Percentiles rank a stretch among this genome's conserved stretches.
Evolutionary conservation across 495 filamentous ascomycete genomes (phyloP).

Genomic region (Amorphotheca resinae): DNA sequence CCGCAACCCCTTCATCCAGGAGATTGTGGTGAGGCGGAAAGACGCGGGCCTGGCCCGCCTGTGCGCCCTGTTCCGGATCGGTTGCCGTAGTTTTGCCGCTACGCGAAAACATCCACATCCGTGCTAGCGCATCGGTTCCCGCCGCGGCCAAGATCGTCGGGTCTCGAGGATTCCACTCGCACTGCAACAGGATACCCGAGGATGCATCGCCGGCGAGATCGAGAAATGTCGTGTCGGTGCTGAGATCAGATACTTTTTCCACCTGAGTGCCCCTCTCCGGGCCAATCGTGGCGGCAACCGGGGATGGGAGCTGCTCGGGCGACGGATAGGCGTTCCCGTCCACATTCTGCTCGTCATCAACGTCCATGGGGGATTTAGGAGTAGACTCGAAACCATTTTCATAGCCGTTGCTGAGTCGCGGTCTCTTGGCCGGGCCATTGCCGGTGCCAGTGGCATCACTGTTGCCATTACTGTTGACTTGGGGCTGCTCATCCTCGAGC

Average conservation of each 20-base stretch:
- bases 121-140: constrained; percentile 65
- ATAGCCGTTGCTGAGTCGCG: constrained; percentile 46
- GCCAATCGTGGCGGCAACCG: constrained; percentile 45
- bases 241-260: constrained; percentile 51
- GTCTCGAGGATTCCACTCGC: constrained; percentile 67
- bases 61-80: neutral
- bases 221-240: constrained; percentile 52
- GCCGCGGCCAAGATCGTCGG: constrained; percentile 60
- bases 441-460: too few species aligned
- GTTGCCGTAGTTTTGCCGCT: constrained; percentile 18
- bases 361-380: constrained; percentile 39
- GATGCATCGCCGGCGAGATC: constrained; percentile 44
- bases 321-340: constrained; percentile 43
- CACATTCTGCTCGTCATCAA: constrained; percentile 36
- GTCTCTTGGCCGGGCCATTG: constrained; percentile 40
- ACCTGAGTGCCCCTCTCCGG: constrained; percentile 61
- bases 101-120: constrained; percentile 60
- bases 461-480: constrained; percentile 36
- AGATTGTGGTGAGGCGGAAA: constrained; percentile 27
- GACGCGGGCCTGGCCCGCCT: constrained; percentile 12
- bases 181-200: constrained; percentile 44
- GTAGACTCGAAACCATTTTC: constrained; percentile 48
- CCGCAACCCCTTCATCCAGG: constrained; percentile 23
- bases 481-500: constrained; percentile 32
- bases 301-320: constrained; percentile 42